Conservation (phyloP, 371 early-diverging fungal genomes). For the Antonospora locustae region DNA sequence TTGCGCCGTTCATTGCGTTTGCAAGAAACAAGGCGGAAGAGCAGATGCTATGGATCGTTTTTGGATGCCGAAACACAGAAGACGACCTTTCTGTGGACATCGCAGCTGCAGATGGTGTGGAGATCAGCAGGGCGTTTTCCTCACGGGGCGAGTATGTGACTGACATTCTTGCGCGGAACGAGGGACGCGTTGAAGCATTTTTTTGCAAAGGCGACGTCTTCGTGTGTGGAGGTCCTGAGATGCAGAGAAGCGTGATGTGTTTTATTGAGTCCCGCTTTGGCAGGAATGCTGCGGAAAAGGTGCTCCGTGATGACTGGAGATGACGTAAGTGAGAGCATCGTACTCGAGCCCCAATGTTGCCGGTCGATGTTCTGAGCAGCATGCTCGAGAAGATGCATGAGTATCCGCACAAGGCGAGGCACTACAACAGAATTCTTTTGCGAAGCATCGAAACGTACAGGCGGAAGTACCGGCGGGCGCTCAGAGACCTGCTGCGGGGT, state of each 20-base stretch:
- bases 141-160: slow-evolving; percentile 17
- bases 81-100: slow-evolving; percentile 40
- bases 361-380: too few species aligned
- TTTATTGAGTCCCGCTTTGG: too few species aligned
- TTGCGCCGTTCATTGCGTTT: slow-evolving; percentile 53
- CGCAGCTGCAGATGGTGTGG: neutral
- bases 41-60: slow-evolving; percentile 35
- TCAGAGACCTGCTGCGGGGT: too few species aligned
- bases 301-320: too few species aligned
- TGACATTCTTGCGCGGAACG: slow-evolving; percentile 23
- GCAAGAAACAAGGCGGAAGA: slow-evolving; percentile 22
- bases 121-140: slow-evolving; percentile 18
- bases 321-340: too few species aligned
- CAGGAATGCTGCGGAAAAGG: too few species aligned
- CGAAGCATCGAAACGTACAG: too few species aligned
- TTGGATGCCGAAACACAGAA: slow-evolving; percentile 47
- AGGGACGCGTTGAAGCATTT: slow-evolving; percentile 6
- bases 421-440: too few species aligned
- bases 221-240: slow-evolving; percentile 35
- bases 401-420: too few species aligned
- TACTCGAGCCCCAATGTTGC: too few species aligned
- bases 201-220: slow-evolving; percentile 13
- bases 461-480: too few species aligned
- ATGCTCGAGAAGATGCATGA: too few species aligned
- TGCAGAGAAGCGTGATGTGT: slow-evolving; percentile 30